Conservation (phyloP, 2,329 filamentous ascomycete genomes). For the Aspergillus hiratsukae region DNA sequence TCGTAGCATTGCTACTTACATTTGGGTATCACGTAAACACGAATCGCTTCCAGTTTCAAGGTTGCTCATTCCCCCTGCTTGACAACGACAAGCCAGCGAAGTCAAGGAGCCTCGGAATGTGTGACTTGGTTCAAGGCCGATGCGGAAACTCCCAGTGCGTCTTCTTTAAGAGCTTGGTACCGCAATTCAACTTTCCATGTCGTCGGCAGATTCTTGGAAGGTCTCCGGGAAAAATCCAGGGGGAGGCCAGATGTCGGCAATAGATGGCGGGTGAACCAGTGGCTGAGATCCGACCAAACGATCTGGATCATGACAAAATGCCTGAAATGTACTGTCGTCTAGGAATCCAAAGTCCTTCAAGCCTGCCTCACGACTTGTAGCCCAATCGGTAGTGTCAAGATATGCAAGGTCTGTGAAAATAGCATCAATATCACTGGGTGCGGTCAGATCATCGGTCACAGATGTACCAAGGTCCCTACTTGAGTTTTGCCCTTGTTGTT, state of each 20-base stretch:
- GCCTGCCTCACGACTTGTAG: slow-evolving; percentile 37
- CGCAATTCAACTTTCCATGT: slow-evolving; percentile 20
- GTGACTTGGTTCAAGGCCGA: neutral
- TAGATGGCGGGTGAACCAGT: slow-evolving; percentile 35
- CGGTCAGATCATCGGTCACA: slow-evolving; percentile 1
- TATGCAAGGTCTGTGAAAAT: slow-evolving; percentile 45
- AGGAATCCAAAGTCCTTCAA: slow-evolving; percentile 43
- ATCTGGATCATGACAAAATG: slow-evolving; percentile 43
- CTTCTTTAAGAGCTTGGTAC: slow-evolving; percentile 3
- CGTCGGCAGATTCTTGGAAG: slow-evolving; percentile 27
- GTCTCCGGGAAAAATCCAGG: slow-evolving; percentile 40
- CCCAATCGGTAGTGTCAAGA: slow-evolving; percentile 44
- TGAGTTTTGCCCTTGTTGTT: slow-evolving; percentile 7
- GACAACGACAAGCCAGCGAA: neutral
- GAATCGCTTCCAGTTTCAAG: neutral
- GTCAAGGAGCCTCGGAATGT: neutral
- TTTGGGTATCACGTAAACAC: neutral
- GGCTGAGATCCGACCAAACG: slow-evolving; percentile 34
- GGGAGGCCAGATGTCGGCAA: slow-evolving; percentile 41
- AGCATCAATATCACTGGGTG: slow-evolving; percentile 34
- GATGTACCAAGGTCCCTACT: slow-evolving; percentile 3
- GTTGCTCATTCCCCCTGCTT: neutral
- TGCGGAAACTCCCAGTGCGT: neutral
- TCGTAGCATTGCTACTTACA: neutral
- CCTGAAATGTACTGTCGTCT: slow-evolving; percentile 42